These are phyloP conservation scores for Pyronema omphalodes DNA, from an alignment of 495 filamentous ascomycete species.

Conservation along the genomic window DNA sequence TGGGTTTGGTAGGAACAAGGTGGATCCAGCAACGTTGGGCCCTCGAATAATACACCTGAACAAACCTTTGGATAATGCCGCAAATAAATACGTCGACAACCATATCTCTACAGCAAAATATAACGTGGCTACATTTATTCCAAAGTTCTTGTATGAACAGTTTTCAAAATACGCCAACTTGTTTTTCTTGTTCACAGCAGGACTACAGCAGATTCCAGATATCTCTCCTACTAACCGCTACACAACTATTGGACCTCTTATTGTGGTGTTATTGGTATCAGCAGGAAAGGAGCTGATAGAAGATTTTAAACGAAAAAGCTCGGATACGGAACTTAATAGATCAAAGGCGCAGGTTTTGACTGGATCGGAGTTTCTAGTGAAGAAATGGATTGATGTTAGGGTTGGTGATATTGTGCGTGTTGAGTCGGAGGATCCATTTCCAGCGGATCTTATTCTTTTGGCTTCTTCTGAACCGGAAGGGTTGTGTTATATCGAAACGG, in stretches of 20 bases:
- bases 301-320: constrained; percentile 75
- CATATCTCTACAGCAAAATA: constrained; percentile 97
- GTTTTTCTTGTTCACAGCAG: constrained; percentile 97
- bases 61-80: constrained; percentile 81
- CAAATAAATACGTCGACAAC: constrained; percentile 83
- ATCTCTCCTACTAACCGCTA: constrained; percentile 88
- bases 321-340: constrained; percentile 73
- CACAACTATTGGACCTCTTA: constrained; percentile 86
- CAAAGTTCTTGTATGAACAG: constrained; percentile 96
- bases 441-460: constrained; percentile 78
- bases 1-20: constrained; percentile 71
- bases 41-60: constrained; percentile 92
- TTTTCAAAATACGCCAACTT: constrained; percentile 99
- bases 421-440: constrained; percentile 90
- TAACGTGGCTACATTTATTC: constrained; percentile 83
- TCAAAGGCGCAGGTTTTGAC: constrained; percentile 70
- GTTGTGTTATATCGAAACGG: constrained; percentile 96
- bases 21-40: constrained; percentile 75
- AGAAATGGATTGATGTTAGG: constrained; percentile 80
- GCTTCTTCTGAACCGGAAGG: constrained; percentile 96
- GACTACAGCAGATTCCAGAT: constrained; percentile 84
- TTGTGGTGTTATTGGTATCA: constrained; percentile 77
- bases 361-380: constrained; percentile 69
- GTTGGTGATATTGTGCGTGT: constrained; percentile 92
- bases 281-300: constrained; percentile 90